A percentile compares a stretch with the other conserved stretches of the same genome.
Conservation (phyloP, 192 early-diverging fungal genomes). For the Rhizophagus clarus region DNA sequence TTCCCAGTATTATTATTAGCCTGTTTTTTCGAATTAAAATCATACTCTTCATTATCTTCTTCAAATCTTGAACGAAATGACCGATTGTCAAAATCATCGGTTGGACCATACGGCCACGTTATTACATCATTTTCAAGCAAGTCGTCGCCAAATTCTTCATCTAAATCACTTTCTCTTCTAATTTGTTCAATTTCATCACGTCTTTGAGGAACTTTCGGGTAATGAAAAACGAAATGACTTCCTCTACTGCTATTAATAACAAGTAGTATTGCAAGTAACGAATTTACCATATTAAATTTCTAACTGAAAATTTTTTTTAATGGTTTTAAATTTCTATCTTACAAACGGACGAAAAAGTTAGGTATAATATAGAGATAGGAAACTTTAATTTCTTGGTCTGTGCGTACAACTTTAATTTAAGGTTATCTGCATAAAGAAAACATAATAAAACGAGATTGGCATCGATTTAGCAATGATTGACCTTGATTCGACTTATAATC, state of each 20-base stretch:
- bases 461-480: no score
- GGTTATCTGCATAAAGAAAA: no score
- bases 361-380: no score
- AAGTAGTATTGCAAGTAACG: constrained; percentile 61
- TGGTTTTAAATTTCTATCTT: no score
- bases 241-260: constrained; percentile 68
- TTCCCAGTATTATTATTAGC: constrained; percentile 32
- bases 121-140: constrained; percentile 19
- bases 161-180: background rate
- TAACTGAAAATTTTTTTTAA: no score
- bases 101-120: constrained; percentile 16
- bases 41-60: constrained; percentile 15
- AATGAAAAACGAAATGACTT: constrained; percentile 70
- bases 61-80: background rate
- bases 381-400: no score
- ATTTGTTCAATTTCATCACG: constrained; percentile 7
- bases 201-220: constrained; percentile 54
- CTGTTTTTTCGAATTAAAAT: constrained; percentile 25
- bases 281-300: constrained; percentile 25
- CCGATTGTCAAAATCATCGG: constrained; percentile 12
- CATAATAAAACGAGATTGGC: no score
- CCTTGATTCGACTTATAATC: no score
- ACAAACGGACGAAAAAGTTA: no score
- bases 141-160: constrained; percentile 2
- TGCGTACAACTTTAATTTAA: no score